phyloP scores from a whole-genome alignment of 768 basidiomycete species.

The Rhodotorula babjevae region DNA sequence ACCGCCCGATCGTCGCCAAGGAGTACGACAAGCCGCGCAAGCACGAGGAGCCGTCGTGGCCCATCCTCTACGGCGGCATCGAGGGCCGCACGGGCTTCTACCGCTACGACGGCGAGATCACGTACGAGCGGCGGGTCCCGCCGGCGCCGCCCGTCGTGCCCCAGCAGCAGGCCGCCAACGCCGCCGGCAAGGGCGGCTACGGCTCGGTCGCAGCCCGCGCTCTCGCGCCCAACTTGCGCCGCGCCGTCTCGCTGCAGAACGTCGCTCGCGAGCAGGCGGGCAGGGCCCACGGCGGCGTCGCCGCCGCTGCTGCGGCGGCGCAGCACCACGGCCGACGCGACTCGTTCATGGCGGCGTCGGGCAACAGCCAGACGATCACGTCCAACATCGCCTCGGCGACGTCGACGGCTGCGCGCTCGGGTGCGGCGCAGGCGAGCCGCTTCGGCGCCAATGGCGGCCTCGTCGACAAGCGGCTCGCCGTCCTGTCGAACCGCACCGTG shows the following conservation, averaged over 20 bases:
- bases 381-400: constrained; percentile 74
- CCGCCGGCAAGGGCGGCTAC: not conserved
- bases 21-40: constrained; percentile 65
- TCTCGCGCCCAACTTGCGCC: constrained; percentile 40
- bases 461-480: constrained; percentile 41
- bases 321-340: constrained; percentile 13
- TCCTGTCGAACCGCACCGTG: constrained; percentile 40
- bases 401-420: constrained; percentile 37
- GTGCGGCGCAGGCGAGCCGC: constrained; percentile 16
- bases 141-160: not conserved
- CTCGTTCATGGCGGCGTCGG: constrained; percentile 81
- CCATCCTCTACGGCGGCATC: constrained; percentile 58
- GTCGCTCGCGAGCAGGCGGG: constrained; percentile 29
- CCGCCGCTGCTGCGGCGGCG: not conserved
- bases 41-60: constrained; percentile 64
- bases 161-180: not conserved
- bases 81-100: constrained; percentile 43
- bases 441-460: constrained; percentile 27
- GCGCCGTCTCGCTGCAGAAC: constrained; percentile 45
- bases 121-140: constrained; percentile 10
- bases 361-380: constrained; percentile 88
- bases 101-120: constrained; percentile 32
- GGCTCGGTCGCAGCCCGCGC: not conserved
- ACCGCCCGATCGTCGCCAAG: constrained; percentile 75
- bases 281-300: not conserved